Percentiles rank a stretch among this genome's conserved stretches.
Conservation (phyloP, 2,329 filamentous ascomycete species). For the Trichoderma atrobrunneum region DNA sequence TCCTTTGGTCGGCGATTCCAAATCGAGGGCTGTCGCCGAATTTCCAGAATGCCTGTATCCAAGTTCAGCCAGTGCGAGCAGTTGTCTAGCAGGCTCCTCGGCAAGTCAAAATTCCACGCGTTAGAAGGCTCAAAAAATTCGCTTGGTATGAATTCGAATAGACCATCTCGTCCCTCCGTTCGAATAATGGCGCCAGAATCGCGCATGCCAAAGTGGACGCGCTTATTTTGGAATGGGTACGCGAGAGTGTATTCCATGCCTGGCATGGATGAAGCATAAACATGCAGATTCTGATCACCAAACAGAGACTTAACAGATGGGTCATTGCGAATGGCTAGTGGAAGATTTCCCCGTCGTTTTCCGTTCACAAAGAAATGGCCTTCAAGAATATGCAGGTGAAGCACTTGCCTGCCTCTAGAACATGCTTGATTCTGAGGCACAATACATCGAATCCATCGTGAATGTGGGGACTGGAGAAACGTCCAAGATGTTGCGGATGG, state of each 20-base stretch:
- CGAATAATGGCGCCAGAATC: background rate
- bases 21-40: constrained; percentile 42
- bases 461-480: background rate
- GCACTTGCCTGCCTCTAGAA: constrained; percentile 17
- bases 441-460: background rate
- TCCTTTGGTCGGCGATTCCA: constrained; percentile 29
- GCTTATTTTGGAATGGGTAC: constrained; percentile 24
- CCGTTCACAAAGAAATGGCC: constrained; percentile 38
- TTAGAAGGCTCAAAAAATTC: constrained; percentile 28
- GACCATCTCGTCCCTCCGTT: constrained; percentile 26
- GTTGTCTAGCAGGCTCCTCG: constrained; percentile 45
- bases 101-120: constrained; percentile 44
- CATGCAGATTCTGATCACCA: constrained; percentile 48
- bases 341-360: constrained; percentile 45
- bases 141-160: constrained; percentile 37
- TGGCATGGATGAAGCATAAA: constrained; percentile 48
- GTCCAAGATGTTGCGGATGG: background rate
- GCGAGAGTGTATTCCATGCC: constrained; percentile 52
- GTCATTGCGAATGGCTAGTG: constrained; percentile 46
- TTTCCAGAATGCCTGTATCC: constrained; percentile 41
- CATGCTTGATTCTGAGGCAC: background rate
- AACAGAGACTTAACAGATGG: constrained; percentile 50
- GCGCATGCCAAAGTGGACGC: constrained; percentile 41
- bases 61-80: constrained; percentile 62
- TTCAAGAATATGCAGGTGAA: constrained; percentile 36